Evolutionary conservation across 306 rosid genomes (phyloP).

Genomic region (Chamaecrista fasciculata): DNA sequence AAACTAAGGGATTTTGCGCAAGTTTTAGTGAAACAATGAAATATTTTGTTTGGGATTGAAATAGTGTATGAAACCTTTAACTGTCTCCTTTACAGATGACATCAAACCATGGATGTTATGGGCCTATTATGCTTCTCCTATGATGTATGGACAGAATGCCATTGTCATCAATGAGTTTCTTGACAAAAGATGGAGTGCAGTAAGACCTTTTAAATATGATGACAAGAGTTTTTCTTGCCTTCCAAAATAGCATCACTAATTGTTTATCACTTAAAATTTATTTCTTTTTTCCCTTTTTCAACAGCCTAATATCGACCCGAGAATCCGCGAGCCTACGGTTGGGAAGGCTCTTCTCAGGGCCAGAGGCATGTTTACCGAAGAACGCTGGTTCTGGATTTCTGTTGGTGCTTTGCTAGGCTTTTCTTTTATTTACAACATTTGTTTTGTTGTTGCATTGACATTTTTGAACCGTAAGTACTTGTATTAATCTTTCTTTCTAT

Average conservation of each 20-base stretch:
- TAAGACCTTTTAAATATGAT: slow-evolving; percentile 34
- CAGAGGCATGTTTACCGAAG: slow-evolving; percentile 61
- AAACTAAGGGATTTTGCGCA: too few species aligned
- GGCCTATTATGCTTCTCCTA: slow-evolving; percentile 86
- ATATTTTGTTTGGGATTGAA: too few species aligned
- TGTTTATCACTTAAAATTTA: slow-evolving; percentile 14
- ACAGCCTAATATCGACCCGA: slow-evolving; percentile 41
- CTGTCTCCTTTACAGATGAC: slow-evolving; percentile 49
- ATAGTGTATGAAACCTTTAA: slow-evolving; percentile 17
- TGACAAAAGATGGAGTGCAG: slow-evolving; percentile 82
- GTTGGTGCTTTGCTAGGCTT: slow-evolving; percentile 71
- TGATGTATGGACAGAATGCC: slow-evolving; percentile 97
- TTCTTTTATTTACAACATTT: slow-evolving; percentile 58
- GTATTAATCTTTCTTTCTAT: not conserved
- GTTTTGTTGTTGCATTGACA: slow-evolving; percentile 55
- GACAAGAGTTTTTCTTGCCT: not conserved
- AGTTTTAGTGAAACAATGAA: not conserved
- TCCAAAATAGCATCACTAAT: slow-evolving; percentile 9
- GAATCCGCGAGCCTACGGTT: slow-evolving; percentile 50
- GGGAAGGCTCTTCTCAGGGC: slow-evolving; percentile 66
- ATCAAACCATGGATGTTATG: slow-evolving; percentile 83
- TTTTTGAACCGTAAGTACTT: slow-evolving; percentile 58
- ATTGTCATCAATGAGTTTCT: slow-evolving; percentile 88
- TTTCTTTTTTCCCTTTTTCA: not conserved
- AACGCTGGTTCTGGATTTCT: slow-evolving; percentile 76